These are phyloP conservation scores for Forsythia suspensa DNA, from an alignment of 257 asterid genomes.

Conservation along the genomic window DNA sequence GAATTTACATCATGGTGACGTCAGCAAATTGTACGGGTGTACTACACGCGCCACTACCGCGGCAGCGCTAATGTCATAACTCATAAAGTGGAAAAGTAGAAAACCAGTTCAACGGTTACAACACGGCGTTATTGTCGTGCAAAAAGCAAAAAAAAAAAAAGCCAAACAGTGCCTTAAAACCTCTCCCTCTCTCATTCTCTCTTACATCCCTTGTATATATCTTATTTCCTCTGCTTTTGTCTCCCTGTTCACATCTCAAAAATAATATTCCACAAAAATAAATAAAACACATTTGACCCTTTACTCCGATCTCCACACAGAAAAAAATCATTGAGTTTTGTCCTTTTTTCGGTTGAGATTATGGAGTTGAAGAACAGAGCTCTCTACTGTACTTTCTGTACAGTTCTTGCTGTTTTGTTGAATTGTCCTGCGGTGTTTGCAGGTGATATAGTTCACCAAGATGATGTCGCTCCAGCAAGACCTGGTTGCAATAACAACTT, in stretches of 20 bases:
- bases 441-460: slow-evolving; percentile 90
- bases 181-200: slow-evolving; percentile 13
- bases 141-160: slow-evolving; percentile 4
- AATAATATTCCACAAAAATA: slow-evolving; percentile 6
- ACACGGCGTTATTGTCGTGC: slow-evolving; percentile 24
- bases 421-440: slow-evolving; percentile 52
- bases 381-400: slow-evolving; percentile 36
- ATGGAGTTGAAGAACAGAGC: slow-evolving; percentile 54
- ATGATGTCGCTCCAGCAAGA: slow-evolving; percentile 72
- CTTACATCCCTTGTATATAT: slow-evolving; percentile 30
- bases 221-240: slow-evolving; percentile 30
- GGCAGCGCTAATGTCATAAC: neutral
- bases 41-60: slow-evolving; percentile 33
- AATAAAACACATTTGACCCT: slow-evolving; percentile 27
- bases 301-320: slow-evolving; percentile 35
- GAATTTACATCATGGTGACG: neutral
- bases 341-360: slow-evolving; percentile 2
- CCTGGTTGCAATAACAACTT: slow-evolving; percentile 88
- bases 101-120: slow-evolving; percentile 28
- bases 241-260: slow-evolving; percentile 26
- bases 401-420: slow-evolving; percentile 39
- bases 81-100: neutral
- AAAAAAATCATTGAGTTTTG: slow-evolving; percentile 5
- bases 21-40: neutral
- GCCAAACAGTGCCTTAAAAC: slow-evolving; percentile 33